Conservation (phyloP, 768 basidiomycete species). For the Lyophyllum semitale region DNA sequence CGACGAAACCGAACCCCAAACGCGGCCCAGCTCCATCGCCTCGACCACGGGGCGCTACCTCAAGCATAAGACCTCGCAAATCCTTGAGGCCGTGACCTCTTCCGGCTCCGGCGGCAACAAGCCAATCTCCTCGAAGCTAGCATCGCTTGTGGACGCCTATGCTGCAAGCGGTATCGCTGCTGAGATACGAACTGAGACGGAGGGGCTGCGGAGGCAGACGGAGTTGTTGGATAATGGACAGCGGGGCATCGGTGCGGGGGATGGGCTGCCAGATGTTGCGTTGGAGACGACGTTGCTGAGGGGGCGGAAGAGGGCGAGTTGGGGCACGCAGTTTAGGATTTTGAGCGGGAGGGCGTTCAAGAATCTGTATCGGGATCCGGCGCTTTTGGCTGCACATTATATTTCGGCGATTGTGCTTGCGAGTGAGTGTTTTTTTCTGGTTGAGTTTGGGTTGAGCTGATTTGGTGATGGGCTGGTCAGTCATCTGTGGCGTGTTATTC, state of each 20-base stretch:
- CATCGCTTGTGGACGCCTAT: conserved; percentile 73
- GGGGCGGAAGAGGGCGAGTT: conserved; percentile 80
- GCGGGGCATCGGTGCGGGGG: conserved; percentile 30
- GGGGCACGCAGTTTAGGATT: conserved; percentile 90
- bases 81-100: conserved; percentile 59
- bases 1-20: conserved; percentile 56
- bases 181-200: conserved; percentile 63
- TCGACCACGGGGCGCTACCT: conserved; percentile 54
- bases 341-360: conserved; percentile 97
- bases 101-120: conserved; percentile 24
- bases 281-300: conserved; percentile 68
- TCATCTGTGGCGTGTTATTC: conserved; percentile 93
- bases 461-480: conserved; percentile 35
- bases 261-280: conserved; percentile 65
- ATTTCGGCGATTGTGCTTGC: conserved; percentile 81
- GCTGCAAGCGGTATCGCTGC: conserved; percentile 65
- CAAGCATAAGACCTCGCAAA: conserved; percentile 72
- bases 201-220: conserved; percentile 40
- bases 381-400: conserved; percentile 90
- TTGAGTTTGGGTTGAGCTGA: too few relatives aligned
- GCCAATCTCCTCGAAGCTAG: conserved; percentile 59
- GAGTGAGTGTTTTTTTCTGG: conserved; percentile 52
- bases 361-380: conserved; percentile 94
- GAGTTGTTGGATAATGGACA: conserved; percentile 23
- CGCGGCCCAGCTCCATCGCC: conserved; percentile 42